A percentile compares a stretch with the other conserved stretches of the same genome.
These are phyloP conservation scores for Apiospora saccharicola DNA, from an alignment of 2,329 filamentous ascomycete species.

Conservation along the genomic window DNA sequence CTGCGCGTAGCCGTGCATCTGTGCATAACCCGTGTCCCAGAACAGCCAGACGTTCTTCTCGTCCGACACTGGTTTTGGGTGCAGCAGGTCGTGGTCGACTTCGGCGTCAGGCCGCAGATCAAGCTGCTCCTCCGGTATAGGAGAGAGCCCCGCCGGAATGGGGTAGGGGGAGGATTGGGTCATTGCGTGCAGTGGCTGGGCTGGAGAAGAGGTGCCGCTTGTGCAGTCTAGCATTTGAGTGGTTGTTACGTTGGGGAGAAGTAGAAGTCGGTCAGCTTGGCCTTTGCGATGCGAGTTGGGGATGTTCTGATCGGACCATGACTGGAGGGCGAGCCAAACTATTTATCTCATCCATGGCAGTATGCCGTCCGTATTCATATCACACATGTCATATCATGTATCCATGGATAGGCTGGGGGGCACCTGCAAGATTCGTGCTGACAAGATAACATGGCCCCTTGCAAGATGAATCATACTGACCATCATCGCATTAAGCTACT, in stretches of 20 bases:
- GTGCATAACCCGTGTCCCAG: constrained; percentile 59
- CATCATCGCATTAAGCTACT: constrained; percentile 5
- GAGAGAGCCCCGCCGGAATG: constrained; percentile 49
- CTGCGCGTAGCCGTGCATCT: constrained; percentile 59
- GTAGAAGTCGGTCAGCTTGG: neutral
- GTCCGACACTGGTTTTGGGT: constrained; percentile 47
- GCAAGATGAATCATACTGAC: constrained; percentile 8
- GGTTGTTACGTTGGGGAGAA: neutral
- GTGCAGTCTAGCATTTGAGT: neutral
- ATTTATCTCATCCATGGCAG: neutral
- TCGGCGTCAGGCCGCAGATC: constrained; percentile 55
- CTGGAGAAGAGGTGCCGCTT: neutral
- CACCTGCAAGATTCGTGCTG: neutral
- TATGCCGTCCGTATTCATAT: neutral
- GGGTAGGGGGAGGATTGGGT: constrained; percentile 34
- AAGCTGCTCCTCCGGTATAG: constrained; percentile 48
- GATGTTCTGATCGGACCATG: neutral
- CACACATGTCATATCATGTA: neutral
- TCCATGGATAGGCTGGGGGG: neutral
- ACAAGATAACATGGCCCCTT: neutral
- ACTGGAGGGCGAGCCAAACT: neutral
- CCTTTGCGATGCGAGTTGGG: neutral
- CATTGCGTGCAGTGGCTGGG: neutral
- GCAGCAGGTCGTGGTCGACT: constrained; percentile 51
- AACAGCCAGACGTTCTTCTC: constrained; percentile 67